Evolutionary conservation across 768 basidiomycete genomes (phyloP).

Genomic region (Lepiota venenata): DNA sequence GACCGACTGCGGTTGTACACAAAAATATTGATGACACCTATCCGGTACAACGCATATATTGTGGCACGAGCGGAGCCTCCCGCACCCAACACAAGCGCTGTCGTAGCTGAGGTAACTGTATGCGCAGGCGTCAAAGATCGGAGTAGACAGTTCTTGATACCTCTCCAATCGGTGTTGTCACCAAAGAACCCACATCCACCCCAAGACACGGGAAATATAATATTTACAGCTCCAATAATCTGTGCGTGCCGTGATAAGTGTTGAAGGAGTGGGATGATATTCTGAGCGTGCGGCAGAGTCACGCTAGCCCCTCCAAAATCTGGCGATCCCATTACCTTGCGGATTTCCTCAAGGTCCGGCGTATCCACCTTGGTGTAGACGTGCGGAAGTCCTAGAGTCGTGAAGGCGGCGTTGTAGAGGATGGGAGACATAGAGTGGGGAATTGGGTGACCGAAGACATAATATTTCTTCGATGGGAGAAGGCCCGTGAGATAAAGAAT

Average conservation of each 20-base stretch:
- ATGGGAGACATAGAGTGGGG: conserved; percentile 69
- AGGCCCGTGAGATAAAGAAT: conserved; percentile 63
- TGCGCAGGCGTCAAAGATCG: conserved; percentile 29
- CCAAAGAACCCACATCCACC: conserved; percentile 45
- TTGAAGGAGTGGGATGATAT: conserved; percentile 67
- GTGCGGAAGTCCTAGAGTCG: conserved; percentile 63
- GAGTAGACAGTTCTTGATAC: conserved; percentile 53
- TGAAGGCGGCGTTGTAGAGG: conserved; percentile 72
- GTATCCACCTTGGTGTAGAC: conserved; percentile 60
- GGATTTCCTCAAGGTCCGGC: conserved; percentile 41
- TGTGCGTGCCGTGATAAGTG: conserved; percentile 58
- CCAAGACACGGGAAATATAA: conserved; percentile 48
- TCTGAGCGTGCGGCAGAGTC: conserved; percentile 77
- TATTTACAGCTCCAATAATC: conserved; percentile 78
- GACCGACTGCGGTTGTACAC: conserved; percentile 67
- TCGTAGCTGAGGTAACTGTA: conserved; percentile 25
- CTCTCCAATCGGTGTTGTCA: conserved; percentile 82
- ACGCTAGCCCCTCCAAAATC: conserved; percentile 82
- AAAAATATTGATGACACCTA: conserved; percentile 59
- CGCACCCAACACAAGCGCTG: conserved; percentile 71
- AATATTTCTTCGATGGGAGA: conserved; percentile 56
- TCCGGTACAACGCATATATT: conserved; percentile 63
- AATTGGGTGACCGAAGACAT: conserved; percentile 72
- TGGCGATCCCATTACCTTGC: conserved; percentile 38
- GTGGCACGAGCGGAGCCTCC: conserved; percentile 81